These are phyloP conservation scores for Thielaviopsis ethacetica DNA, from an alignment of 2,329 filamentous ascomycete species.

Conservation along the genomic window DNA sequence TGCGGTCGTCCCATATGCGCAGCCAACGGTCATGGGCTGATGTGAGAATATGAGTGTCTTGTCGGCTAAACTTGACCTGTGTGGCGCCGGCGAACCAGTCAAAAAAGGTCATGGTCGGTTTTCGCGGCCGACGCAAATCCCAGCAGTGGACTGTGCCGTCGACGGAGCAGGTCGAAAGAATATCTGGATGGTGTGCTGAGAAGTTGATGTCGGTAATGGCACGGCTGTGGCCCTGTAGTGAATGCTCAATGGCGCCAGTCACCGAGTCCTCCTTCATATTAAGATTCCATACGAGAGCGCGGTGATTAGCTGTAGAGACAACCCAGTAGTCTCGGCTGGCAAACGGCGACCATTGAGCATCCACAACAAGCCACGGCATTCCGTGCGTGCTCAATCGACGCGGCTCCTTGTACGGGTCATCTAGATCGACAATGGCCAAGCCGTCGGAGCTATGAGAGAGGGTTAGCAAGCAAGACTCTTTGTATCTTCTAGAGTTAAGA, in stretches of 20 bases:
- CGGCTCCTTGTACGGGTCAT: constrained; percentile 75
- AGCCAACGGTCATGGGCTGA: constrained; percentile 81
- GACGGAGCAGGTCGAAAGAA: constrained; percentile 78
- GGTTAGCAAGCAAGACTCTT: constrained; percentile 1
- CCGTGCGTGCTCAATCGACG: constrained; percentile 68
- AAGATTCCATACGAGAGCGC: constrained; percentile 86
- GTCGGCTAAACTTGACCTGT: constrained; percentile 87
- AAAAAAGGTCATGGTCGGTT: constrained; percentile 65
- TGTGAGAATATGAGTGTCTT: constrained; percentile 71
- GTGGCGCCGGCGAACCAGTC: constrained; percentile 91
- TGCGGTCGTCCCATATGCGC: constrained; percentile 79
- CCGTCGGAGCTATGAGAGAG: constrained; percentile 50
- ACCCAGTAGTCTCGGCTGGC: constrained; percentile 83
- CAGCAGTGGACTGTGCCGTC: constrained; percentile 89
- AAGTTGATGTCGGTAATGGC: constrained; percentile 96
- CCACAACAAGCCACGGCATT: constrained; percentile 84
- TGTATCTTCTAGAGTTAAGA: constrained; percentile 20
- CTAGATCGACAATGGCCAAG: constrained; percentile 79
- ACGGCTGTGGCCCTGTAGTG: constrained; percentile 64
- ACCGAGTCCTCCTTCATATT: constrained; percentile 59
- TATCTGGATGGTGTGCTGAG: constrained; percentile 78
- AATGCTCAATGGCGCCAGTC: constrained; percentile 63
- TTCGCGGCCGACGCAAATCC: constrained; percentile 62
- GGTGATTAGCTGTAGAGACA: constrained; percentile 84
- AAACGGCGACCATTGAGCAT: constrained; percentile 95